Base-by-base conservation (phyloP, 768 basidiomycete species). In the Pseudohyphozyma bogoriensis region DNA sequence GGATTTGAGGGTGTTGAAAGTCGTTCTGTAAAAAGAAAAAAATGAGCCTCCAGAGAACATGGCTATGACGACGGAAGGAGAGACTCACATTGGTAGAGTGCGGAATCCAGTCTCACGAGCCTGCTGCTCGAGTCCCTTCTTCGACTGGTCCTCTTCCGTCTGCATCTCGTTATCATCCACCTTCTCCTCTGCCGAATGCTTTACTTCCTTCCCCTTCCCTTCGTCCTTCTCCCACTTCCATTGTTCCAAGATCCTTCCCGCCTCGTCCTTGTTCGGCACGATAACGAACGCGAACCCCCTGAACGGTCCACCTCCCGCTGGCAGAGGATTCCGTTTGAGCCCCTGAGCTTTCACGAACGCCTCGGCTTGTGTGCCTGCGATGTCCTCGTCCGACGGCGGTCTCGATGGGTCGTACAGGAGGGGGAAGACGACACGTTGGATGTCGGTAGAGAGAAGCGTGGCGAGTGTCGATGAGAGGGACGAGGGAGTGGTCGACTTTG, bases 261-360 rank as follows among this genome's bases (percentile, higher is more conserved):
- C 67, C 11, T 61, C 67, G 13, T 60, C 60, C 28, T 33, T 29
- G 26, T 40, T 37, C 11, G n/a, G 22, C 1, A 68, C 2, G 3
- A 70, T 50, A 0, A 63, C 55, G 50, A 68, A 68, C 15, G 58
- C 62, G 40, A 66, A 68, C 4, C 67, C 69, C 46, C 63, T 66
- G 63, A 68, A 70, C 44, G 62, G 59, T 31, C 69, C 69, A 0
- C 67, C 69, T 32, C 66, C 51, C 29, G 31, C 52, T 13, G 69
- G 69, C 32, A 70, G 36, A 10, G 47, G 29, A 20, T 22, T 7
- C 4, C 42, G 22, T 44, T 24, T 20, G 42, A 20, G 42, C 9
- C 22, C 42, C 20, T 44, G 42, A n/a, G 42, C 42, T n/a, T 44
- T 44, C 8, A 24, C 42, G 20, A 44, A 44, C 22, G 26, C 42